Evolutionary conservation across 208 protist species (phyloP).

Genomic region (Leishmania tarentolae): DNA sequence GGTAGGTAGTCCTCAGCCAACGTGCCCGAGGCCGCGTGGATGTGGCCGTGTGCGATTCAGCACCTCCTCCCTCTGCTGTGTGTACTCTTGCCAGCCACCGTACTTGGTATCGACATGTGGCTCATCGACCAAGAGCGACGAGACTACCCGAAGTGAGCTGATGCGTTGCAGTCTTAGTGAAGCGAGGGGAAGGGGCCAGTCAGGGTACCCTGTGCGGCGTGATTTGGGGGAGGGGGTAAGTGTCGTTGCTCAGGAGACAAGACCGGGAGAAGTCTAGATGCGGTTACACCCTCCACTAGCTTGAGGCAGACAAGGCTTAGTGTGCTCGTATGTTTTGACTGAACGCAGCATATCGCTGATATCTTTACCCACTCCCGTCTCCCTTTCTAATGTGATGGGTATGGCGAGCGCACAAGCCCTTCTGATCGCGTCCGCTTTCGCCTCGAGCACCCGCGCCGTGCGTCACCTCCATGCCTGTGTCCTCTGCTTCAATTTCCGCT

Average conservation of each 20-base stretch:
- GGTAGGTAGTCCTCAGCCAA: neutral
- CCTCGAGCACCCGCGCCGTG: too few species aligned
- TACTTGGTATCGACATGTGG: neutral
- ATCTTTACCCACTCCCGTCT: neutral
- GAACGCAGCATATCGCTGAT: too few species aligned
- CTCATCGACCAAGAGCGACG: conserved; percentile 7
- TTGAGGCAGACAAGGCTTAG: too few species aligned
- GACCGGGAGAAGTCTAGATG: neutral
- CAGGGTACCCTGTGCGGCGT: neutral
- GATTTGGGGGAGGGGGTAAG: too few species aligned
- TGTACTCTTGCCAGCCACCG: neutral
- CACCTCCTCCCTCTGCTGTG: neutral
- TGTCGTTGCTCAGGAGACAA: neutral
- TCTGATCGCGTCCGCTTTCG: too few species aligned
- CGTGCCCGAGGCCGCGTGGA: neutral
- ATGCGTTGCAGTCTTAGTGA: conserved; percentile 6
- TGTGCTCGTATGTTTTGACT: neutral
- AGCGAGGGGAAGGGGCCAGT: neutral
- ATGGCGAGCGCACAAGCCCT: too few species aligned
- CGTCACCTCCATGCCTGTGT: too few species aligned
- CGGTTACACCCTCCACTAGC: too few species aligned
- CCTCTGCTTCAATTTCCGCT: too few species aligned
- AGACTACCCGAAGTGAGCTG: conserved; percentile 5
- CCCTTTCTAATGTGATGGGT: neutral
- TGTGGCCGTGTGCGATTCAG: neutral